Evolutionary conservation across 176 grass and related monocot species (phyloP), one percentile per base, ranked within the genome.

Genomic region (Tillandsia leiboldiana): DNA sequence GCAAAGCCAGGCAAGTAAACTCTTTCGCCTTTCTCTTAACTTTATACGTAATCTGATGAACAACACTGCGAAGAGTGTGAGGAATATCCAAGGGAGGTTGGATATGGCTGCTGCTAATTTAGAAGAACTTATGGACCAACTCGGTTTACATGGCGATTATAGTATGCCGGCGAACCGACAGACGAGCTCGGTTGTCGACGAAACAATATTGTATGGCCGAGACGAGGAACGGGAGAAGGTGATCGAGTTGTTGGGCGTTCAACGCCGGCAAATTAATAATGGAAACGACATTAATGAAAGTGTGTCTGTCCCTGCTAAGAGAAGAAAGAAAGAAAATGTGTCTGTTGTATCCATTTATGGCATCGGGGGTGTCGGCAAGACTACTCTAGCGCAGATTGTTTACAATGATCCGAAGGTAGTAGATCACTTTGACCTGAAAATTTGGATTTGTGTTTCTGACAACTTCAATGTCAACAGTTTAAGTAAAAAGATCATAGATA

Each of bases 221-320:
- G 33, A 42, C 27, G 67, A 72, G 28, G 76, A 72, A 51, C n/a
- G 48, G 1, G 4, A 80, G 48, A 0, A 26, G 10, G 2, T 85
- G 6, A 26, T 76, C 0, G 0, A 15, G 3, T 53, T 72, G 9
- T 64, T 84, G 63, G 17, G 26, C n/a, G 42, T 2, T 50, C 62
- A 8, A 2, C 8, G 11, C 14, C n/a, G 0, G 64, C 50, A 42
- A 9, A 47, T 9, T 20, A 53, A 28, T 6, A 64, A 63, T 50
- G 20, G 20, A 20, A 20, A 20, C 20, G 20, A 20, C 20, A 20
- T 20, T 20, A 20, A 20, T 20, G 27, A 15, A 0, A 42, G 33
- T 42, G 33, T 7, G 3, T 61, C 70, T 48, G 49, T 18, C 20
- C 23, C 15, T 42, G 9, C 17, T 29, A 79, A 79, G 18, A 53